Evolutionary conservation across 768 basidiomycete genomes (phyloP), one percentile per base, ranked within the genome.

Genomic region (Leccinum subtestaceum): DNA sequence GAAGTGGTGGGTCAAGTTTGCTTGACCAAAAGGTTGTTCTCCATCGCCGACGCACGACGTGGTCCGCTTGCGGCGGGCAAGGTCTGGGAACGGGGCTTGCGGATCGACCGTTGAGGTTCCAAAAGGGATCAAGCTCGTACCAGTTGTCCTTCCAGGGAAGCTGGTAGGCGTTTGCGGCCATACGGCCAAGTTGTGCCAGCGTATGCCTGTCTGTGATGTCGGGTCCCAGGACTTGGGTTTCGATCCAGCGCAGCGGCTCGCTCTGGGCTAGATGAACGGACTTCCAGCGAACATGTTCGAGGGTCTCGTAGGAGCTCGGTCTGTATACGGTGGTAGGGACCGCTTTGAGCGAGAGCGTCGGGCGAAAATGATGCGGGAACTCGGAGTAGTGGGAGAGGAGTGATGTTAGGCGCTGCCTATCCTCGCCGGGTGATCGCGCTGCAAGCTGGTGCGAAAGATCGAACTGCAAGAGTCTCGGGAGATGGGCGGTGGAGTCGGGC

Each of bases 121-220:
- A 98, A 1, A 81, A 77, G 3, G 73, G 68, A 66, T 89, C 90
- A 4, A 93, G 73, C 32, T 92, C 87, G 64, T 89, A 95, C 95
- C 94, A 97, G 52, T 85, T 86, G 52, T 77, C 80, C 65, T 78
- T 74, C 6, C 85, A 84, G 15, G 90, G 88, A 31, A 84, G 70
- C 11, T 87, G 84, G 74, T 98, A 98, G 2, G 96, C 95, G 69
- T 98, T 92, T 36, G 86, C 91, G 10, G 87, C 80, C 88, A 98
- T 95, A 58, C 91, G 77, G 8, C 90, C 95, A 29, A 98, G 80
- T 69, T 93, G 87, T 2, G 81, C 78, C 6, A 98, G 75, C 0
- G 95, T 97, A 65, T 89, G 87, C 54, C 80, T 75, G 70, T 96
- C 91, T 58, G 82, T 80, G 15, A 94, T 72, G 68, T 97, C 89